Percentiles rank a stretch among this genome's conserved stretches.
Conservation (phyloP, 1,284 basidiomycete species). For the Meira miltonrushii region DNA sequence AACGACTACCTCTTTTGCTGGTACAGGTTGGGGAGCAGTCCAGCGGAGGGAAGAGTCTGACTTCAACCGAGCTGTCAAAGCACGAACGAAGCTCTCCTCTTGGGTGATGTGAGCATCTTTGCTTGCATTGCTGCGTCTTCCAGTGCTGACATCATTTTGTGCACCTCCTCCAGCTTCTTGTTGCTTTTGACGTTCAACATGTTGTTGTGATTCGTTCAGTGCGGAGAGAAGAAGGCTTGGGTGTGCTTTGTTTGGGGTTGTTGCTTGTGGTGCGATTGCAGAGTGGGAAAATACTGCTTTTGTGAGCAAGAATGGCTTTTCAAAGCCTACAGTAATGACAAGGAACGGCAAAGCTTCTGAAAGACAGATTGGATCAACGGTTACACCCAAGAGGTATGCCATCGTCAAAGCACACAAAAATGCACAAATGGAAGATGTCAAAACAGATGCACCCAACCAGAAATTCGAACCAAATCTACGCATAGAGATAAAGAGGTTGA, state of each 20-base stretch:
- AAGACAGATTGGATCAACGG: slow-evolving; percentile 84
- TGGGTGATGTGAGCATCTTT: slow-evolving; percentile 18
- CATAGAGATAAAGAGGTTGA: slow-evolving; percentile 59
- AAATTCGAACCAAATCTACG: slow-evolving; percentile 48
- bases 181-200: slow-evolving; percentile 12
- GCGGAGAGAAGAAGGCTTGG: slow-evolving; percentile 20
- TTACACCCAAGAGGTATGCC: slow-evolving; percentile 75
- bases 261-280: slow-evolving; percentile 58
- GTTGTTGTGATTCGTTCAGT: slow-evolving; percentile 16
- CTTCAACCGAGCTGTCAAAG: slow-evolving; percentile 49
- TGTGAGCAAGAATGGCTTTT: slow-evolving; percentile 89
- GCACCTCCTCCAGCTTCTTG: slow-evolving; percentile 15
- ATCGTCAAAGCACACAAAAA: slow-evolving; percentile 81
- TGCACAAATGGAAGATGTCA: slow-evolving; percentile 78
- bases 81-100: slow-evolving; percentile 49
- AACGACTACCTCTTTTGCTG: slow-evolving; percentile 75
- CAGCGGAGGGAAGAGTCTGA: slow-evolving; percentile 54
- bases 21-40: slow-evolving; percentile 57
- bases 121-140: slow-evolving; percentile 18
- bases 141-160: slow-evolving; percentile 22
- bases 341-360: slow-evolving; percentile 95
- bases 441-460: slow-evolving; percentile 63
- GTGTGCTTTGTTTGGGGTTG: slow-evolving; percentile 21
- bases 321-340: slow-evolving; percentile 94
- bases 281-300: slow-evolving; percentile 84